phyloP scores from a whole-genome alignment of 106 monocot genomes.

The Dioscorea alata region DNA sequence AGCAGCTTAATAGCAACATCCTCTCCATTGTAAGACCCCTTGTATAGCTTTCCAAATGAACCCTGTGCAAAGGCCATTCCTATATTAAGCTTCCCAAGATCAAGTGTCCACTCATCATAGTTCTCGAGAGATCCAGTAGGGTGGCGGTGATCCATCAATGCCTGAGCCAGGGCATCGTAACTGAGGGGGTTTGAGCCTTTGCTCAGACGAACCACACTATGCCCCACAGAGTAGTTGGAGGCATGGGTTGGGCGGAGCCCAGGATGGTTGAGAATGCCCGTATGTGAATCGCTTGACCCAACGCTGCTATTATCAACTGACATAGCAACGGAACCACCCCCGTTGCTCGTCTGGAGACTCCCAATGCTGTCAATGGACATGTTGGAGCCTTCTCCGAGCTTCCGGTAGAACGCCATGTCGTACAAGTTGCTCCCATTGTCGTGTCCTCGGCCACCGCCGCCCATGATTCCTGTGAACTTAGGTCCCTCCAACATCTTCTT shows the following conservation, averaged over 20 bases:
- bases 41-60: constrained; percentile 66
- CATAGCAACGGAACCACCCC: constrained; percentile 35
- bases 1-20: constrained; percentile 67
- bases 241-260: constrained; percentile 27
- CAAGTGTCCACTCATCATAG: constrained; percentile 65
- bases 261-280: constrained; percentile 45
- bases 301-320: constrained; percentile 44
- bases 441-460: constrained; percentile 2
- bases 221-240: constrained; percentile 33
- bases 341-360: constrained; percentile 20
- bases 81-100: constrained; percentile 53
- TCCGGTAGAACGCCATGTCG: constrained; percentile 50
- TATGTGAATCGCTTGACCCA: constrained; percentile 43
- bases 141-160: constrained; percentile 39
- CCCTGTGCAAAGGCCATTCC: constrained; percentile 61
- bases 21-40: constrained; percentile 57
- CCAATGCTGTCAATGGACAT: constrained; percentile 49
- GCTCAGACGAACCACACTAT: constrained; percentile 26
- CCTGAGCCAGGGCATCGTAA: constrained; percentile 46
- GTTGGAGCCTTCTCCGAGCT: constrained; percentile 53
- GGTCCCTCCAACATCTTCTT: constrained; percentile 31
- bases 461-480: constrained; percentile 32
- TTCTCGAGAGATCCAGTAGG: constrained; percentile 42
- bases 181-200: constrained; percentile 30
- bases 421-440: constrained; percentile 9